Base-by-base conservation (phyloP, 1,139 yeast species). In the Pichia sp. region DNA sequence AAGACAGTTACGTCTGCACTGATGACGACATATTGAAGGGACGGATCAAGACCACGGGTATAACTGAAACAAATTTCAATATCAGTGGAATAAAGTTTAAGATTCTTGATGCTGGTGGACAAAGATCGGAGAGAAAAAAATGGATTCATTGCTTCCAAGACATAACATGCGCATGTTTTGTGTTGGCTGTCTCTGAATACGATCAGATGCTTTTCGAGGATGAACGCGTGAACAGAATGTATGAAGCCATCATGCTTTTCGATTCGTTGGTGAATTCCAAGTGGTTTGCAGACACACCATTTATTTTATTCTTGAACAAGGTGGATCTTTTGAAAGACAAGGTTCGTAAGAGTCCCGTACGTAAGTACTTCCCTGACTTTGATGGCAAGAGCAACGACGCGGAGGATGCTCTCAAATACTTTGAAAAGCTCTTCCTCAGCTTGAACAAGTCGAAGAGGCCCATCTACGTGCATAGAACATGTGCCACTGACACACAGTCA, bases 141-240 rank as follows among this genome's bases (percentile, higher is more conserved):
- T 91, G 98, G 98, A 84, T 91, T 43, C 96, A 88, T 56, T 85
- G 95, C 54, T 91, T 93, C 60, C 94, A 88, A 52, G 86, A 84
- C 46, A 87, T 91, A 38, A 83, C 95, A 0, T 86, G 94, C 2
- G 80, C 93, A 1, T 60, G 91, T 26, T 91, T 87, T 59, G 96
- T 91, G n/a, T 73, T 84, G 20, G 96, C 97, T 0, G 77, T 87
- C 24, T 77, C 87, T 32, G 98, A 91, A 60, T 91, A 85, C 56
- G 97, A 91, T 60, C 96, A 91, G 59, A 78, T 73, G 64, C 61
- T 91, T 32, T 85, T 84, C 62, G 99, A 91, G 58, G 97, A 91
- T 58, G 86, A 79, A 48, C 60, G 81, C 19, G 94, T 85, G 23
- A 88, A 88, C 60, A 69, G 97, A 48, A 84, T 91, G 86, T 85